Evolutionary conservation across 345 rosid species (phyloP).

Genomic region (Syzygium oleosum): DNA sequence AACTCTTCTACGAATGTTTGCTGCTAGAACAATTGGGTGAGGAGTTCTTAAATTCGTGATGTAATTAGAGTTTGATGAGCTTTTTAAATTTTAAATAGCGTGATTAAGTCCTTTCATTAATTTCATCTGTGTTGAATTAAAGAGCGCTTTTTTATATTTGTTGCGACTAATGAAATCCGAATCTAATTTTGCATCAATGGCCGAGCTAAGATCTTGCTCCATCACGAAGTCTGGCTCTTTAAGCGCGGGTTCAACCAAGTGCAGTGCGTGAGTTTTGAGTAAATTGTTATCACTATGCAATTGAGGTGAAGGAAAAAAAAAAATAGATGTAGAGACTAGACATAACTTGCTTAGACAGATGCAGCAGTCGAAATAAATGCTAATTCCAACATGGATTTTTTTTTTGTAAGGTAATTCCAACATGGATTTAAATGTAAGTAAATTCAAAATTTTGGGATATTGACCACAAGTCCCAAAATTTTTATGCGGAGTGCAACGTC

Average conservation of each 20-base stretch:
- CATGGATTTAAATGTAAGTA: not conserved
- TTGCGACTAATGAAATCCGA: fast-evolving
- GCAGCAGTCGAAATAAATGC: fast-evolving
- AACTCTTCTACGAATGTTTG: not conserved
- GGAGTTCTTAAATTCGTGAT: not conserved
- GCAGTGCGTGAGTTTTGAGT: not conserved
- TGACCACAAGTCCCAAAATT: not conserved
- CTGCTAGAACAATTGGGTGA: not conserved
- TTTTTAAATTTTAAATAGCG: not conserved
- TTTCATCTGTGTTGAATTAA: not conserved
- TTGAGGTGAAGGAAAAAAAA: not conserved
- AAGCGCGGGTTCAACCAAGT: fast-evolving
- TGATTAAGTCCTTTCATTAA: no score
- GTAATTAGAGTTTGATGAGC: not conserved
- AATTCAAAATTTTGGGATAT: not conserved
- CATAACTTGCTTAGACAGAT: fast-evolving
- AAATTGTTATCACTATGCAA: not conserved
- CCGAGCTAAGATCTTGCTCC: fast-evolving
- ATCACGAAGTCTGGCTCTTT: fast-evolving
- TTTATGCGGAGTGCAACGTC: not conserved
- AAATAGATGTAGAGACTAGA: not conserved
- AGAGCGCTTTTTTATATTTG: not conserved
- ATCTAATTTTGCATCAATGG: fast-evolving
- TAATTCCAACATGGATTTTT: not conserved
- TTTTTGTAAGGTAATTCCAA: no score